Evolutionary conservation across 2,329 filamentous ascomycete species (phyloP), one percentile per base, ranked within the genome.

Genomic region (Calonectria pseudoreteaudii): DNA sequence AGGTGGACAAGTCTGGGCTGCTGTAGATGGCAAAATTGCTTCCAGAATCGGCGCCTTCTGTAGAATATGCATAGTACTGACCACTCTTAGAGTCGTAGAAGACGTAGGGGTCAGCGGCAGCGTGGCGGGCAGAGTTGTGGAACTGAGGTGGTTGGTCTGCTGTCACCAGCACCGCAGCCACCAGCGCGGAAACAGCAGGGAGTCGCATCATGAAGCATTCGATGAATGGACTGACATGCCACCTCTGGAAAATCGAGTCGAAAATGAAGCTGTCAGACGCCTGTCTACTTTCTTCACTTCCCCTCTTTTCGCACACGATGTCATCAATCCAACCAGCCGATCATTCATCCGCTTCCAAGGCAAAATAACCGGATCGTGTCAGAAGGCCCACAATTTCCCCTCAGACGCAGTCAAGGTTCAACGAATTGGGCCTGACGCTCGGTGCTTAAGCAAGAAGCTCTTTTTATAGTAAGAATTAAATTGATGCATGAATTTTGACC

Each of bases 1-100:
- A 84, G 5, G 83, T 84, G 2, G 83, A 80, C 6, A 84, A 81
- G 65, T 84, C 83, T 0, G 83, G 83, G 62, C 82, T 84, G 66
- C 78, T 82, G 74, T 84, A 84, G 23, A 84, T 80, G 47, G 83
- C 83, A 58, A 84, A 84, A 53, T 81, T 75, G 65, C 77, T 80
- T 0, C 81, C 82, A 10, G 77, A 69, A 4, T 84, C 83, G 13
- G 83, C 82, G 13, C 83, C 83, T 60, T 84, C 83, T 13, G 83
- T 84, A 20, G 83, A 84, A 38, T 84, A 84, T 10, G 82, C 82
- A 64, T 82, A 84, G 68, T 83, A 84, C n/a, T 74, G 79, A 6
- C 77, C 75, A 26, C 75, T 82, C 11, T 70, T 68, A 47, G 80
- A 79, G 77, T 84, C 81, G 50, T 79, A 84, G 4, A 84, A 69